A percentile compares a stretch with the other conserved stretches of the same genome.
Evolutionary conservation across 2,329 filamentous ascomycete genomes (phyloP).

Genomic region (Aspergillus carbonarius): DNA sequence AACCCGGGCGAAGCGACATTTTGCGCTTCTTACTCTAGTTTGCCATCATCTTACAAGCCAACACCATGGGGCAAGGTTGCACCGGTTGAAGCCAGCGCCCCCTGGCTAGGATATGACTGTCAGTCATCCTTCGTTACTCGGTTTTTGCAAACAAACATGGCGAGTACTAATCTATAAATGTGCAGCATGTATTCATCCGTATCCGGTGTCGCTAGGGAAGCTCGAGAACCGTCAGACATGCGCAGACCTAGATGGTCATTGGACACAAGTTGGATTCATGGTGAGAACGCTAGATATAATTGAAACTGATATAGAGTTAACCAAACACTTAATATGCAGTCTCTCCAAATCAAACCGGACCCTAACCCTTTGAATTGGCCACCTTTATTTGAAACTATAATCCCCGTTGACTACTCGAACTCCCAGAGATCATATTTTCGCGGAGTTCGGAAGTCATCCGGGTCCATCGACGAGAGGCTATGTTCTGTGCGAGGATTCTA

Average conservation of each 20-base stretch:
- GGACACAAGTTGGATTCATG: conserved; percentile 22
- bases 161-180: conserved; percentile 4
- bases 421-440: conserved; percentile 24
- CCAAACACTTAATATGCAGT: conserved; percentile 13
- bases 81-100: conserved; percentile 10
- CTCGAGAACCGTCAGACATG: conserved; percentile 36
- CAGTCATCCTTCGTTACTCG: conserved; percentile 8
- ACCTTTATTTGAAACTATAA: conserved; percentile 21
- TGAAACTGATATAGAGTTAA: neutral
- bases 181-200: conserved; percentile 40
- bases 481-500: conserved; percentile 35
- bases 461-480: conserved; percentile 5
- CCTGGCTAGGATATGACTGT: conserved; percentile 40
- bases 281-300: conserved; percentile 17
- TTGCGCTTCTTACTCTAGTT: conserved; percentile 20
- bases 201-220: conserved; percentile 21
- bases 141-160: neutral
- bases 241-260: conserved; percentile 31
- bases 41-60: conserved; percentile 21
- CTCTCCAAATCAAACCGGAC: conserved; percentile 22
- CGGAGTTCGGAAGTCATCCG: conserved; percentile 23
- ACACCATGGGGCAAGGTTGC: conserved; percentile 16
- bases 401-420: conserved; percentile 13
- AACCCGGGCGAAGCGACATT: conserved; percentile 29
- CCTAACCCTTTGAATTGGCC: conserved; percentile 29